phyloP scores from a whole-genome alignment of 495 filamentous ascomycete genomes.

The Penicillium silybi region DNA sequence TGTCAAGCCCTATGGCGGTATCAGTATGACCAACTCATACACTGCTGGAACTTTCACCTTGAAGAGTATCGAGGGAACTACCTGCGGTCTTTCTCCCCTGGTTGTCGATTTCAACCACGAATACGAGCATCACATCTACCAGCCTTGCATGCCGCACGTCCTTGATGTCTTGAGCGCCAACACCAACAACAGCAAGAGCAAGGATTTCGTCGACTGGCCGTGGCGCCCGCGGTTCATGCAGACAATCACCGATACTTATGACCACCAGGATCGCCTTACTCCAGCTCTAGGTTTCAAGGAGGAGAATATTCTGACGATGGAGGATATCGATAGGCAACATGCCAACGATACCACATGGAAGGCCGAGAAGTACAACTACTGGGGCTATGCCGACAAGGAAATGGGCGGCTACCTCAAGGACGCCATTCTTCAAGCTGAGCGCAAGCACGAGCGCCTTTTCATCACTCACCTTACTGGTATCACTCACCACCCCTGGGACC shows the following conservation, averaged over 20 bases:
- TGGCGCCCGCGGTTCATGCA: constrained; percentile 31
- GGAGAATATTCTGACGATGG: constrained; percentile 22
- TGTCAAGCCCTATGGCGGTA: constrained; percentile 33
- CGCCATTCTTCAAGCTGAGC: constrained; percentile 32
- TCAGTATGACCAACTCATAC: constrained; percentile 33
- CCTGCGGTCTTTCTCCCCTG: constrained; percentile 39
- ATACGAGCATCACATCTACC: constrained; percentile 37
- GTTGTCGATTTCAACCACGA: constrained; percentile 43
- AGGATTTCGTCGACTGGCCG: constrained; percentile 23
- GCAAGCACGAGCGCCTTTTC: constrained; percentile 36
- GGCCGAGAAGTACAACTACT: constrained; percentile 36
- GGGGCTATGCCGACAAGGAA: constrained; percentile 38
- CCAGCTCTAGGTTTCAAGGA: constrained; percentile 31
- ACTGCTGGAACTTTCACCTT: constrained; percentile 38
- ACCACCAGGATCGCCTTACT: constrained; percentile 19
- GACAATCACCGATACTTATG: constrained; percentile 28
- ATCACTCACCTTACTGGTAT: constrained; percentile 40
- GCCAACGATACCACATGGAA: constrained; percentile 18
- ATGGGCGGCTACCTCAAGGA: constrained; percentile 34
- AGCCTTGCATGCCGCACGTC: constrained; percentile 42
- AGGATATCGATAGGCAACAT: constrained; percentile 27
- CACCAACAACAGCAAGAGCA: constrained; percentile 27
- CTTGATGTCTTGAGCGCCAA: constrained; percentile 29
- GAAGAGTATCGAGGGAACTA: constrained; percentile 37
- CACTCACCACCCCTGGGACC: constrained; percentile 40